These are phyloP conservation scores for Pochonia chlamydosporia DNA, from an alignment of 2,329 filamentous ascomycete genomes.

Conservation along the genomic window DNA sequence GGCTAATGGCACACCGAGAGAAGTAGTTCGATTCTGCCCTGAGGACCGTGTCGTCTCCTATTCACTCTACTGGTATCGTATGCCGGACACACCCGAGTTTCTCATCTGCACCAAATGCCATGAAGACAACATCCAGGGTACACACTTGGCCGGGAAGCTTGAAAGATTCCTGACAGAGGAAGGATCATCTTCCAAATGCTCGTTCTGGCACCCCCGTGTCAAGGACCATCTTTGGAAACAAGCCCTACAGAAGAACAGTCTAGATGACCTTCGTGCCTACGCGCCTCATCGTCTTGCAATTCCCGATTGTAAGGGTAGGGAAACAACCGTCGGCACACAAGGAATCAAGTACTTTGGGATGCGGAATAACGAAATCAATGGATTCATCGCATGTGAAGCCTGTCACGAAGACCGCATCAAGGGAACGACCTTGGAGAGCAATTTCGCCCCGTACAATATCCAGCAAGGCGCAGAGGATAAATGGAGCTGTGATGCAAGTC, in stretches of 20 bases:
- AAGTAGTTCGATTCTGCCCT: slow-evolving; percentile 22
- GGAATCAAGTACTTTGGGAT: slow-evolving; percentile 27
- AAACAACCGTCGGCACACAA: slow-evolving; percentile 14
- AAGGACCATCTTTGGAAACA: slow-evolving; percentile 27
- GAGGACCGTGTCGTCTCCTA: slow-evolving; percentile 21
- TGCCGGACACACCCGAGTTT: slow-evolving; percentile 21
- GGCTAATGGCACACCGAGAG: slow-evolving; percentile 16
- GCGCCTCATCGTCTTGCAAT: slow-evolving; percentile 20
- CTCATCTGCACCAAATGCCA: slow-evolving; percentile 37
- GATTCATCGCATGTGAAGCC: slow-evolving; percentile 31
- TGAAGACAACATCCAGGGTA: slow-evolving; percentile 27
- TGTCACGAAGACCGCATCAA: slow-evolving; percentile 29
- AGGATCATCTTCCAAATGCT: slow-evolving; percentile 23
- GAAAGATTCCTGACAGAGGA: slow-evolving; percentile 16
- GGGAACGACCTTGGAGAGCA: slow-evolving; percentile 20
- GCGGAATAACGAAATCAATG: slow-evolving; percentile 20
- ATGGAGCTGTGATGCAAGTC: slow-evolving; percentile 27
- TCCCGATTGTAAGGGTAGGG: slow-evolving; percentile 22
- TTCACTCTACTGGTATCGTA: slow-evolving; percentile 24
- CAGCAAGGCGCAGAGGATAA: slow-evolving; percentile 20
- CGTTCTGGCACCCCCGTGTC: slow-evolving; percentile 25
- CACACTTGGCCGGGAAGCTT: slow-evolving; percentile 24
- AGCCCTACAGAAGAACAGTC: slow-evolving; percentile 19
- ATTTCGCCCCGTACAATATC: slow-evolving; percentile 19
- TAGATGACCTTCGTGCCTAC: slow-evolving; percentile 21